Percentiles rank a stretch among this genome's conserved stretches.
These are phyloP conservation scores for Ophiocordyceps camponoti-floridani DNA, from an alignment of 2,329 filamentous ascomycete genomes.

Conservation along the genomic window DNA sequence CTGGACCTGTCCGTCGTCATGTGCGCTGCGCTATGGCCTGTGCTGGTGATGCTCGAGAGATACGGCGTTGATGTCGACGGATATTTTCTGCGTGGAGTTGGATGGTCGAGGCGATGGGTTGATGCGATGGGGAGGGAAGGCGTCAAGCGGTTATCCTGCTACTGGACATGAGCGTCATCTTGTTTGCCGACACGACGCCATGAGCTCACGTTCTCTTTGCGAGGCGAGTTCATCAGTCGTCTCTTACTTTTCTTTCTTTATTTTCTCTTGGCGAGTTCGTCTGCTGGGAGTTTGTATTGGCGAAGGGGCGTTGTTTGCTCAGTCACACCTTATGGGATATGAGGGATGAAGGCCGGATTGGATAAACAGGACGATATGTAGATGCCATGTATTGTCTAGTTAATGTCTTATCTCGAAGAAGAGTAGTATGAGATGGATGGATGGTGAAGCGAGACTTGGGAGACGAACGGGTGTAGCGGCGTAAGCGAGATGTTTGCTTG, in stretches of 20 bases:
- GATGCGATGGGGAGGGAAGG: slow-evolving; percentile 1
- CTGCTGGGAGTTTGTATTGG: too few relatives aligned
- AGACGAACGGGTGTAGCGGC: neutral
- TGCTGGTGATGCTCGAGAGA: slow-evolving; percentile 9
- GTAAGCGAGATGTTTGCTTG: slow-evolving; percentile 2
- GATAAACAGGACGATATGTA: neutral
- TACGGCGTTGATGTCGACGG: slow-evolving; percentile 18
- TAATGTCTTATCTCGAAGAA: neutral
- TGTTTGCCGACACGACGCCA: slow-evolving; percentile 5
- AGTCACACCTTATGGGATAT: too few relatives aligned
- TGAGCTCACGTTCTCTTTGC: slow-evolving; percentile 5
- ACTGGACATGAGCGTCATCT: too few relatives aligned
- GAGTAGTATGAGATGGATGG: neutral
- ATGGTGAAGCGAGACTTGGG: neutral
- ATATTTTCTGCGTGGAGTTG: slow-evolving; percentile 6
- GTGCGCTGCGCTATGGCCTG: slow-evolving; percentile 9
- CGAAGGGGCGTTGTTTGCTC: neutral
- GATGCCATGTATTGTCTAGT: neutral
- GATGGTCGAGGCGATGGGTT: slow-evolving; percentile 4
- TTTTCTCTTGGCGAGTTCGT: too few relatives aligned
- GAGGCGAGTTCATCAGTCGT: neutral
- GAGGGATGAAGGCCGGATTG: too few relatives aligned
- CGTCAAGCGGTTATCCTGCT: slow-evolving; percentile 1
- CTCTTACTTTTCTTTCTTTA: neutral
- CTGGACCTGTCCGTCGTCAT: slow-evolving; percentile 36